phyloP scores from a whole-genome alignment of 2,329 filamentous ascomycete species.

The Trichoderma citrinoviride region DNA sequence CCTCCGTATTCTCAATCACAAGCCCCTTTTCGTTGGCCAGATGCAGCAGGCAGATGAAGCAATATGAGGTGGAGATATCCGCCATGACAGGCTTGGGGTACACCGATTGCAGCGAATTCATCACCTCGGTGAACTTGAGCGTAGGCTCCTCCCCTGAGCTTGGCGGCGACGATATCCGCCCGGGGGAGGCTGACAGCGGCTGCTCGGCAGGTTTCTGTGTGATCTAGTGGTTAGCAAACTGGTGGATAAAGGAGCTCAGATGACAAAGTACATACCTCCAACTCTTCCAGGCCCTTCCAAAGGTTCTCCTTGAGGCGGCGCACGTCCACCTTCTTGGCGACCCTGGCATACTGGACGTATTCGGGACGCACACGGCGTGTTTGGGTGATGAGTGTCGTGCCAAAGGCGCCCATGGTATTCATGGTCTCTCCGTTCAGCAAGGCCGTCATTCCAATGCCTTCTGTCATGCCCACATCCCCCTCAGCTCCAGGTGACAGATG shows the following conservation, averaged over 20 bases:
- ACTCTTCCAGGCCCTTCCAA: slow-evolving; percentile 59
- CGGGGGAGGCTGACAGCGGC: slow-evolving; percentile 30
- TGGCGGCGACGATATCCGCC: slow-evolving; percentile 31
- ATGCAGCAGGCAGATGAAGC: slow-evolving; percentile 91
- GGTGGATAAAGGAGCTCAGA: neutral
- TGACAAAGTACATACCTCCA: slow-evolving; percentile 43
- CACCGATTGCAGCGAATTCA: slow-evolving; percentile 82
- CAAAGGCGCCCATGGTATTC: slow-evolving; percentile 52
- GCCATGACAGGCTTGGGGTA: slow-evolving; percentile 84
- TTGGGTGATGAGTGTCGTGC: slow-evolving; percentile 65
- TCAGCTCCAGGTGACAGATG: slow-evolving; percentile 69
- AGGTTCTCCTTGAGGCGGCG: slow-evolving; percentile 66
- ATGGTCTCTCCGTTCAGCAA: slow-evolving; percentile 51
- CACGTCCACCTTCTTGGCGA: slow-evolving; percentile 70
- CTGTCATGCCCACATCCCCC: slow-evolving; percentile 46
- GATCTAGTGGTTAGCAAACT: neutral
- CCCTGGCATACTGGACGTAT: slow-evolving; percentile 67
- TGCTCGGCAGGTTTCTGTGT: neutral
- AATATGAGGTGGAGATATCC: slow-evolving; percentile 90
- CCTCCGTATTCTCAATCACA: slow-evolving; percentile 63
- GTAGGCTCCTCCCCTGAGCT: slow-evolving; percentile 43
- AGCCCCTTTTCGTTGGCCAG: slow-evolving; percentile 91
- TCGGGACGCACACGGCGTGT: slow-evolving; percentile 62
- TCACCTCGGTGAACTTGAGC: slow-evolving; percentile 85
- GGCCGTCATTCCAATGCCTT: slow-evolving; percentile 49